A percentile compares a stretch with the other conserved stretches of the same genome.
These are phyloP conservation scores for Hypoxylon fuscum DNA, from an alignment of 495 filamentous ascomycete species.

Conservation along the genomic window DNA sequence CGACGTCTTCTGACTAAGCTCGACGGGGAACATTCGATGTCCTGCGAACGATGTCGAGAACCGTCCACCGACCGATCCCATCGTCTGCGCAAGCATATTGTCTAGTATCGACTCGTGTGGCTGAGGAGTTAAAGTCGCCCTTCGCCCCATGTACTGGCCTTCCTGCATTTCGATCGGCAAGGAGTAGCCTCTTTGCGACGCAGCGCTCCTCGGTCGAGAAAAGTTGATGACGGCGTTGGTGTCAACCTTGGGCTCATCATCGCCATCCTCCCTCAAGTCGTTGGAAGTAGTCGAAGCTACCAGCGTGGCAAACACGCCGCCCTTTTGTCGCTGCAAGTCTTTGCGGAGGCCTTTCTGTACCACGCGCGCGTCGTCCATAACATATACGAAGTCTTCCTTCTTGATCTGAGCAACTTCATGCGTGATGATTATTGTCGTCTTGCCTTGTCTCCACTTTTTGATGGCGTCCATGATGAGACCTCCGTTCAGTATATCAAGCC, in stretches of 20 bases:
- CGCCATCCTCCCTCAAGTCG: neutral
- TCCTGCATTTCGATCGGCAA: conserved; percentile 18
- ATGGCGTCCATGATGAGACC: conserved; percentile 75
- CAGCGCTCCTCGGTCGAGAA: conserved; percentile 16
- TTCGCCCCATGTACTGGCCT: conserved; percentile 1
- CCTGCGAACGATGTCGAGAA: conserved; percentile 6
- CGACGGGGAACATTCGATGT: neutral
- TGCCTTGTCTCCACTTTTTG: conserved; percentile 75
- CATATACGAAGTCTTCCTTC: conserved; percentile 79
- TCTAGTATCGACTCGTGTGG: neutral
- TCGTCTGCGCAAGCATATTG: neutral
- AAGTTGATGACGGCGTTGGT: conserved; percentile 14
- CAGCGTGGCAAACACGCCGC: conserved; percentile 45
- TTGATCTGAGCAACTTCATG: conserved; percentile 87
- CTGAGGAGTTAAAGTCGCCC: conserved; percentile 1
- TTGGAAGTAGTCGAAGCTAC: conserved; percentile 5
- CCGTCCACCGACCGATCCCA: neutral
- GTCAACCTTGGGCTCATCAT: neutral
- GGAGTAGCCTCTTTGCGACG: conserved; percentile 18
- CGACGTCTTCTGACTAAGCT: neutral
- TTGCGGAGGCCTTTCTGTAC: conserved; percentile 70
- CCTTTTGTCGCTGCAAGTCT: conserved; percentile 44
- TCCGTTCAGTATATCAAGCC: conserved; percentile 77
- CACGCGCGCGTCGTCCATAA: conserved; percentile 76
- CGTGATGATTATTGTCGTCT: conserved; percentile 91